Base-by-base conservation (phyloP, 1,139 yeast species). In the Debaryomyces coudertii region DNA sequence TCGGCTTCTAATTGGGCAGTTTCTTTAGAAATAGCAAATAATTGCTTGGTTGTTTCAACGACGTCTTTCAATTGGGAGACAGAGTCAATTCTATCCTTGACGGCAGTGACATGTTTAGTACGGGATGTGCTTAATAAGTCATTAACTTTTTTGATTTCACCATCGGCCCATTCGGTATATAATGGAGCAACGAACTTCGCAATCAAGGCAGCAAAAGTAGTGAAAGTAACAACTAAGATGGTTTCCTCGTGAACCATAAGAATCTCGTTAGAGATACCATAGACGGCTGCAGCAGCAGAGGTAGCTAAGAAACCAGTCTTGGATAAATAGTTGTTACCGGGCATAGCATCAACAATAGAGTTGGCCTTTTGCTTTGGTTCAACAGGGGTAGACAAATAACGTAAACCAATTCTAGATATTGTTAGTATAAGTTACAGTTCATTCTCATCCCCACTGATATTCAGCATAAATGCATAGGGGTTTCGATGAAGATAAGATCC, bases 241-340 rank as follows among this genome's bases (percentile, higher is more conserved):
- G 97, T 81, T 80, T 93, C 99, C 66, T 90, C 97, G 73, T 93
- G 95, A 63, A 93, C 80, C 57, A 93, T 90, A 71, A 92, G 85
- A 58, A 93, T 79, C 71, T 90, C 96, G 74, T 89, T 90, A 62
- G 97, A 87, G 65, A 95, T 85, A 58, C 97, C 97, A 74, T 90
- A 93, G 57, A 92, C 71, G 54, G 96, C 85, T 50, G 96, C 97
- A 50, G 97, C 98, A 48, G 97, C 84, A 53, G 92, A 82, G 51
- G 99, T 90, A 62, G 97, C 97, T 66, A 93, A 78, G 65, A 92
- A 81, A 65, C 97, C 97, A 55, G 97, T 90, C 82, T 93, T 93
- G 58, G 97, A 82, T 60, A 93, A 73, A 60, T 83, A 77, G 63
- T 82, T 83, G 83, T 83, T 87, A 69, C 97, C 97, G 69, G 99